Conservation (phyloP, 225 moss, liverwort and hornwort species). For the Physcomitrium patens region DNA sequence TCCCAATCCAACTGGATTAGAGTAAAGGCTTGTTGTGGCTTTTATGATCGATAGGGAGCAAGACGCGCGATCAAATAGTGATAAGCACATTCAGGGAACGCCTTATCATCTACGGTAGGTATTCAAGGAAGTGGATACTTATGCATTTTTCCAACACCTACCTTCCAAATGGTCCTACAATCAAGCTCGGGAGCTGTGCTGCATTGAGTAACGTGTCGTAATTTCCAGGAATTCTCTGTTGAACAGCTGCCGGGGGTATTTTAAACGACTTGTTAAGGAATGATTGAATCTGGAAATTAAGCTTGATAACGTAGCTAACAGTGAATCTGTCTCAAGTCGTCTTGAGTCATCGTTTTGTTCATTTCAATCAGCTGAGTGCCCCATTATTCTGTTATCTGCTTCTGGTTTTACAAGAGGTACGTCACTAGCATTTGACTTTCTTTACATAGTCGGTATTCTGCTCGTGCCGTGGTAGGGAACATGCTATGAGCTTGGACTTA, state of each 20-base stretch:
- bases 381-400: neutral
- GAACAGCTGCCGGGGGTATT: constrained; percentile 8
- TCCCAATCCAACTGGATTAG: neutral
- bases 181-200: constrained; percentile 14
- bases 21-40: constrained; percentile 9
- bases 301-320: too few species aligned
- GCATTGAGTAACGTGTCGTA: neutral
- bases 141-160: neutral
- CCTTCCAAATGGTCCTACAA: neutral
- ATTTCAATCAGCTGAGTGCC: neutral
- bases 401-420: neutral
- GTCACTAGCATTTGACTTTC: neutral
- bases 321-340: neutral
- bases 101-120: neutral
- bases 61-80: too few species aligned
- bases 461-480: neutral
- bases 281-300: too few species aligned
- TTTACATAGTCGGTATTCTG: neutral
- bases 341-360: neutral
- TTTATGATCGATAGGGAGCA: neutral
- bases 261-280: too few species aligned
- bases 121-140: constrained; percentile 3
- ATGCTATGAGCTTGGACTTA: neutral
- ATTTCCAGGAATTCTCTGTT: neutral
- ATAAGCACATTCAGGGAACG: neutral